phyloP scores from a whole-genome alignment of 371 early-diverging fungal species.

The Mortierella sp. region DNA sequence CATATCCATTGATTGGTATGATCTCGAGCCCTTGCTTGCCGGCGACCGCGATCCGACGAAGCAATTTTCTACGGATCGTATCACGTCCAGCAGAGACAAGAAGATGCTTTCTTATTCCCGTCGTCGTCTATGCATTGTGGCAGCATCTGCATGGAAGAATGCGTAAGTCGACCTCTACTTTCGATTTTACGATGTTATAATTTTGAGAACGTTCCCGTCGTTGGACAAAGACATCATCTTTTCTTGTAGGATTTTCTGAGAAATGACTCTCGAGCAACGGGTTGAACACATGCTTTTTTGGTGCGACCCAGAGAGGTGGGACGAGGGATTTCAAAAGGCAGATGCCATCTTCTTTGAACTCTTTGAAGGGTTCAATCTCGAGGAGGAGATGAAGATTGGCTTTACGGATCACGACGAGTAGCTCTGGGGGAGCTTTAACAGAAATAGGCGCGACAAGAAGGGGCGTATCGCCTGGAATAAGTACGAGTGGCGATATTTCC shows the following conservation, averaged over 20 bases:
- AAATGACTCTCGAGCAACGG: slow-evolving; percentile 18
- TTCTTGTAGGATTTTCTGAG: slow-evolving; percentile 8
- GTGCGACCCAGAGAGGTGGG: slow-evolving; percentile 20
- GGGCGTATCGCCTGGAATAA: slow-evolving; percentile 21
- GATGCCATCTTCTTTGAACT: slow-evolving; percentile 26
- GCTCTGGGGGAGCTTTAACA: slow-evolving; percentile 11
- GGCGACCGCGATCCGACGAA: slow-evolving; percentile 15
- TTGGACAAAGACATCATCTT: slow-evolving; percentile 9
- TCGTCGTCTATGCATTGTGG: slow-evolving; percentile 22
- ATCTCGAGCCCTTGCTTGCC: slow-evolving; percentile 9
- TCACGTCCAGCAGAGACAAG: slow-evolving; percentile 15
- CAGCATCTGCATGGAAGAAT: slow-evolving; percentile 24
- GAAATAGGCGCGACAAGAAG: slow-evolving; percentile 12
- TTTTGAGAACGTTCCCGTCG: not conserved
- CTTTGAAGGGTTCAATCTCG: slow-evolving; percentile 20
- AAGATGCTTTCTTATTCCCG: slow-evolving; percentile 17
- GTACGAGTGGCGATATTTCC: slow-evolving; percentile 27
- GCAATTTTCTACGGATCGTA: slow-evolving; percentile 18
- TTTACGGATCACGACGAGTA: slow-evolving; percentile 19
- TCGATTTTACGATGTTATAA: not conserved
- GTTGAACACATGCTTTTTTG: slow-evolving; percentile 28
- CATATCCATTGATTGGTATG: slow-evolving; percentile 23
- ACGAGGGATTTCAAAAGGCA: slow-evolving; percentile 17
- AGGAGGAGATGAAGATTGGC: slow-evolving; percentile 16
- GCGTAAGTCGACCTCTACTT: slow-evolving; percentile 5